Evolutionary conservation across 345 rosid genomes (phyloP), one percentile per base, ranked within the genome.

Genomic region (Euphorbia lathyris): DNA sequence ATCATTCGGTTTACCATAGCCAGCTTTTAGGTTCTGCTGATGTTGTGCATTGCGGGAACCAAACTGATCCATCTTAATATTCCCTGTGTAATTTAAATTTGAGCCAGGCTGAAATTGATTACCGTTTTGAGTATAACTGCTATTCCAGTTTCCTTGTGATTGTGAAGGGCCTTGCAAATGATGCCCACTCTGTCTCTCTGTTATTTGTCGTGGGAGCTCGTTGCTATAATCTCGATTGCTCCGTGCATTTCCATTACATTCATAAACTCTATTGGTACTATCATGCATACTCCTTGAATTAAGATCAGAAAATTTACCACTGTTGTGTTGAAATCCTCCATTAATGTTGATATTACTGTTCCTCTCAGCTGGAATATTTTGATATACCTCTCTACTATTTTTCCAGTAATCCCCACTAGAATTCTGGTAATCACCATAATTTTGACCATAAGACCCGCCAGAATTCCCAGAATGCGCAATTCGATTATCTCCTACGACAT

Each of bases 391-490:
- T 45, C 63, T 63, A 50, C 50, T 64, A 36, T 74, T 45, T 69
- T 68, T 73, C 61, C 73, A 12, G 53, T 63, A 40, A 70, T 12
- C 43, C 16, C 67, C 78, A 36, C 34, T n/a, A 25, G 17, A 36
- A 63, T 66, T 55, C 61, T 58, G 68, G 30, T 43, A 58, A 57
- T 20, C 8, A 19, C 67, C 71, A 73, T 14, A 4, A 69, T 70
- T 65, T 66, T 58, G 67, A 51, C 74, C 65, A 48, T 32, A 16
- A 53, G 55, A 63, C 14, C 76, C 78, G 51, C 27, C 62, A 40
- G 66, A 78, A 52, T 67, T 75, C 63, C 78, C 58, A 72, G 64
- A 70, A 36, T 55, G 34, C n/a, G 58, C 74, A 70, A 23, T 64
- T 22, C 73, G 58, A 43, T 67, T 52, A 4, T 69, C 52, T 63